Evolutionary conservation across 805 yeast species (phyloP), one percentile per base, ranked within the genome.

Genomic region (Jamesozyma spencerorum): DNA sequence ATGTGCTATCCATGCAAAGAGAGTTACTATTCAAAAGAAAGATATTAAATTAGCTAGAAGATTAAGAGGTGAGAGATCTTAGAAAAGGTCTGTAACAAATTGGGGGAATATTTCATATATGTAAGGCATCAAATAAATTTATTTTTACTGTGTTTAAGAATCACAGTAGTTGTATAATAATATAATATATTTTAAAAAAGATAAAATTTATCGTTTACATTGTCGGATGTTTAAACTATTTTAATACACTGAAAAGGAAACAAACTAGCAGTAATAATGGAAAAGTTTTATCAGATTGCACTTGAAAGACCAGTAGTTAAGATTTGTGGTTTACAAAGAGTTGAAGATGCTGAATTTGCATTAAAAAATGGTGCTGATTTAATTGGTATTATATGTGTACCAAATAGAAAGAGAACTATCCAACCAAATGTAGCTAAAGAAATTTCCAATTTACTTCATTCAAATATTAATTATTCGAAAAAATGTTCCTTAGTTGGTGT

Each of bases 401-500:
- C 97, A 0, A 73, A 73, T 18, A 66, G 95, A 42, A 72, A 74
- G 30, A 72, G 98, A 40, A 85, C 95, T 0, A 72, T 86, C 1
- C 66, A 67, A 20, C 53, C 56, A 1, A 63, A 49, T 1, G 58
- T 57, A 2, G 88, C 86, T 0, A 49, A 45, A 34, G 53, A 58
- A 18, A 76, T 83, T 7, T 64, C 76, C 2, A 38, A 41, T 3
- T 34, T 66, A 20, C 70, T 67, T 2, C 51, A 64, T 30, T 63
- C 57, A 3, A 66, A 31, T 14, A 26, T 50, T 22, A 44, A 52
- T 53, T 58, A n/a, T 41, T 54, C 3, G 33, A 85, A 87, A 0
- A 92, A 92, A 0, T n/a, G n/a, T n/a, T 75, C 68, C 48, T 59
- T 83, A 2, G 96, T 87, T 2, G 98, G 97, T 1, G 98, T 90